Base-by-base conservation (phyloP, 2,329 filamentous ascomycete genomes). In the Endocalyx cinctus region DNA sequence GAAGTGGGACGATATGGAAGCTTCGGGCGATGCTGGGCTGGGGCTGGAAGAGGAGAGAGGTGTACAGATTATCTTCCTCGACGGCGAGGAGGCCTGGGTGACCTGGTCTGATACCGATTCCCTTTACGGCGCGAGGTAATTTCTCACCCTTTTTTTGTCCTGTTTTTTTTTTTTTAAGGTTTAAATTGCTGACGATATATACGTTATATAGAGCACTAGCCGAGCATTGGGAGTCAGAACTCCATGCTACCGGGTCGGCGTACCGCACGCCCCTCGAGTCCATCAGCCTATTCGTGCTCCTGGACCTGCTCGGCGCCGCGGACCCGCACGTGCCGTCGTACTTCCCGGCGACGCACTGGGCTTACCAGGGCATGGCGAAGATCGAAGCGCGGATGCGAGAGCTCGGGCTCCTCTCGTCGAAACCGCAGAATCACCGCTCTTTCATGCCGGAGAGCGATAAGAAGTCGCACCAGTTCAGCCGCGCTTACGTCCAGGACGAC, bases 51-150 rank as follows among this genome's bases (percentile, higher is more conserved):
- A 83, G 47, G 79, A 86, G 43, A 81, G 79, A 52, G 90, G 90
- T 1, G 72, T 98, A 20, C 92, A 97, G 65, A 84, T 98, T 17
- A 46, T 98, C 17, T 73, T 98, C 35, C 63, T 98, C 6, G 92
- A 98, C 52, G 92, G 92, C 5, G 92, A 98, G 63, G 92, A 98
- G 60, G 89, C 92, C 0, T 98, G 94, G 60, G 64, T 77, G 15
- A 60, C 60, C 1, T 98, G 92, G 92, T 84, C 79, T 1, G 75
- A 77, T 22, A 75, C 70, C 0, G 92, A 98, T 59, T 94, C 86
- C 5, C 64, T 96, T 5, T 98, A 98, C 51, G 92, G 92, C 3
- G 77, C 90, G 13, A 78, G 87, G 80, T 84, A 66, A 25, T 67
- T 43, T 38, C 29, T 17, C 6, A 17, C 19, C 29, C 18, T 5